These are phyloP conservation scores for Monoraphidium neglectum DNA, from an alignment of 139 green algal species.

Conservation along the genomic window DNA sequence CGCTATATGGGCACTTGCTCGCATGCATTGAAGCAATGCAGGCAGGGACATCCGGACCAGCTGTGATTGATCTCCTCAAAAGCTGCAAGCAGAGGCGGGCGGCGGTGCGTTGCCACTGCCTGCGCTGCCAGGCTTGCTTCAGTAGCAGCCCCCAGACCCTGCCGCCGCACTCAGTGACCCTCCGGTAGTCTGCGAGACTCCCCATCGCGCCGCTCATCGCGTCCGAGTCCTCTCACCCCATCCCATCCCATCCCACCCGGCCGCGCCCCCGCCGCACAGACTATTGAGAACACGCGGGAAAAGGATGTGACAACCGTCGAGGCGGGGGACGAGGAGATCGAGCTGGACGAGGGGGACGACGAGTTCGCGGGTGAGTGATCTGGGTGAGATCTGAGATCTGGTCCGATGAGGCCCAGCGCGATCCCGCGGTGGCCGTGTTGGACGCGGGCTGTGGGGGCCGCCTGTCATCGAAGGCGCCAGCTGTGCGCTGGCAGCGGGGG, in stretches of 20 bases:
- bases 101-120: not conserved
- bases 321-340: conserved; percentile 80
- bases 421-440: no score
- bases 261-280: conserved; percentile 42
- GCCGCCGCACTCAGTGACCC: not conserved
- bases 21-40: not conserved
- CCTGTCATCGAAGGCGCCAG: no score
- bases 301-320: conserved; percentile 82
- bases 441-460: no score
- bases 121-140: not conserved
- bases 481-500: not conserved
- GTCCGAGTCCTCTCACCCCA: not conserved
- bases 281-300: conserved; percentile 90
- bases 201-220: not conserved
- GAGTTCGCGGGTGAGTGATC: conserved; percentile 92
- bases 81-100: not conserved
- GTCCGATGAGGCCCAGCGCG: no score
- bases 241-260: not conserved
- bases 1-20: not conserved
- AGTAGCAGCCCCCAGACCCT: not conserved
- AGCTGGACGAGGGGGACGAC: conserved; percentile 81
- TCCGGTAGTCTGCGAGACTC: not conserved
- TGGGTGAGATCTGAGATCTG: no score
- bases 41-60: not conserved
- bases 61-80: not conserved